These are phyloP conservation scores for Microbotryum violaceum DNA, from an alignment of 1,284 basidiomycete species.

Conservation along the genomic window DNA sequence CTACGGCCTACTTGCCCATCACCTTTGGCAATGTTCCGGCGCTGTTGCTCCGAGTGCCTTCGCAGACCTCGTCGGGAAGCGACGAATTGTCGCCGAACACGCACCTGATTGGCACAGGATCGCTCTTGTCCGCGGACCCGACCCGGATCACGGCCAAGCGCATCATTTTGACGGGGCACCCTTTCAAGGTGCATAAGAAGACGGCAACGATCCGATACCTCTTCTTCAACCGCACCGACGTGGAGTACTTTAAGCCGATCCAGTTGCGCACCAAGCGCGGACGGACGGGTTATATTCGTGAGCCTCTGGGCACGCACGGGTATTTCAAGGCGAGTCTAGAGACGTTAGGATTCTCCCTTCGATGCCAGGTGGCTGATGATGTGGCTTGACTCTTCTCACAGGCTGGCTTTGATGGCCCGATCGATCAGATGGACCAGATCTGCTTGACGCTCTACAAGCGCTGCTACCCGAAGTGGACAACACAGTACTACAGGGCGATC, in stretches of 20 bases:
- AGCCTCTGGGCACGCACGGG: constrained; percentile 93
- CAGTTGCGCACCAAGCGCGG: constrained; percentile 91
- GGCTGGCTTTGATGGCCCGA: constrained; percentile 76
- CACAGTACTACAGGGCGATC: neutral
- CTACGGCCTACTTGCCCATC: constrained; percentile 81
- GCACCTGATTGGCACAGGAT: constrained; percentile 80
- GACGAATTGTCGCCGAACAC: constrained; percentile 16
- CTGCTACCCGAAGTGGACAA: constrained; percentile 42
- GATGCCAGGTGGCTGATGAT: too few relatives aligned
- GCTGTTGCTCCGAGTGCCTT: constrained; percentile 34
- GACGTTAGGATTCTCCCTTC: too few relatives aligned
- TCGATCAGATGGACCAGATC: constrained; percentile 71
- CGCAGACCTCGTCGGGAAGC: constrained; percentile 28
- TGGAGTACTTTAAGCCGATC: constrained; percentile 87
- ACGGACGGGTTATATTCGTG: constrained; percentile 76
- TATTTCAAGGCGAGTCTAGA: constrained; percentile 68
- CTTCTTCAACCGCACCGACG: constrained; percentile 90
- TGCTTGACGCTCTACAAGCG: constrained; percentile 41
- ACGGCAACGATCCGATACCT: constrained; percentile 96
- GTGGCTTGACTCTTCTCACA: neutral
- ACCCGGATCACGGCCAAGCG: constrained; percentile 88
- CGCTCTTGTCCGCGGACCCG: constrained; percentile 79
- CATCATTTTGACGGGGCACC: constrained; percentile 87
- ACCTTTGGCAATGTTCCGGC: constrained; percentile 57
- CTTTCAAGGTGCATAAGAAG: constrained; percentile 96